Evolutionary conservation across 176 grass and related monocot species (phyloP).

Genomic region (Tillandsia fasciculata): DNA sequence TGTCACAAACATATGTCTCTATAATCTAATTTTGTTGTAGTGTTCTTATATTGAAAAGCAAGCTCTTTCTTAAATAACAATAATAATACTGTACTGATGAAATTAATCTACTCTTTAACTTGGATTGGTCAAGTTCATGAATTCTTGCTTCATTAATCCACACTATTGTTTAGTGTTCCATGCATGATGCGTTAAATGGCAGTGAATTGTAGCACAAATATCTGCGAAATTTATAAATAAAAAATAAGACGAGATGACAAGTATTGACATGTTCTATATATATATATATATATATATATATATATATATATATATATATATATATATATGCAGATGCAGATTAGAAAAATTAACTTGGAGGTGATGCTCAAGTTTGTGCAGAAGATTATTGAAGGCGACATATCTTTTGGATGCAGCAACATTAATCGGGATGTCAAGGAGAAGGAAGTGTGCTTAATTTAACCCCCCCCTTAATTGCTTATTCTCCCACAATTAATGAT

Average conservation of each 20-base stretch:
- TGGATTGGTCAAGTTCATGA: too few species aligned
- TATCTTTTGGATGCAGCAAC: constrained; percentile 2
- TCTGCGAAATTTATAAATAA: too few species aligned
- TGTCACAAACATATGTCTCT: too few species aligned
- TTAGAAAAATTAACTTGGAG: constrained; percentile 23
- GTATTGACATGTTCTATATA: not conserved
- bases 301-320: too few species aligned
- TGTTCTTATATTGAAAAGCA: not conserved
- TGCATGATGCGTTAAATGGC: too few species aligned
- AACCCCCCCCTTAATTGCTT: not conserved
- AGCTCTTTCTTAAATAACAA: not conserved
- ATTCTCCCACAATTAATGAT: too few species aligned
- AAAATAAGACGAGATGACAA: too few species aligned
- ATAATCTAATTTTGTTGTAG: too few species aligned
- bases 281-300: not conserved
- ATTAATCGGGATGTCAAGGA: constrained; percentile 18
- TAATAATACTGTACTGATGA: not conserved
- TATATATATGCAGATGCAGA: constrained; percentile 18
- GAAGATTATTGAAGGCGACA: constrained; percentile 38
- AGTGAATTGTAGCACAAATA: too few species aligned
- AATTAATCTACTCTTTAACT: not conserved
- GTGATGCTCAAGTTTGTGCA: constrained; percentile 42
- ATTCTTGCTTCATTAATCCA: too few species aligned
- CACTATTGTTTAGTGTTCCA: too few species aligned
- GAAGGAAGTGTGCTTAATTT: constrained; percentile 30